These are phyloP conservation scores for Monosporascus sp. DNA, from an alignment of 2,329 filamentous ascomycete species.

Conservation along the genomic window DNA sequence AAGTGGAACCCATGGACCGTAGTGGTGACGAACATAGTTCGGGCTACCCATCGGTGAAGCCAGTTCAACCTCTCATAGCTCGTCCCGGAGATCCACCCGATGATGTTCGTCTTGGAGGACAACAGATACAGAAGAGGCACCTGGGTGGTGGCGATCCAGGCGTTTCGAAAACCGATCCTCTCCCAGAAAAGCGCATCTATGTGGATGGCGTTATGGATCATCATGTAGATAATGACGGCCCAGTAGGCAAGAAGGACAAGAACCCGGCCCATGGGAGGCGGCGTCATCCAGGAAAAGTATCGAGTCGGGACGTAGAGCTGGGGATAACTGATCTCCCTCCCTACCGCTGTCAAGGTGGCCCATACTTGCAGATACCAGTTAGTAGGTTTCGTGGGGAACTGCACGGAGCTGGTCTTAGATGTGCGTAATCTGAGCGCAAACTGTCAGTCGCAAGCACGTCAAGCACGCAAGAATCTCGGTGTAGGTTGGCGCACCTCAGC, in stretches of 20 bases:
- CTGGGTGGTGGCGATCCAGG: constrained; percentile 60
- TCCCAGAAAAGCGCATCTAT: constrained; percentile 55
- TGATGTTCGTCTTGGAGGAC: constrained; percentile 51
- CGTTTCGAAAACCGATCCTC: constrained; percentile 61
- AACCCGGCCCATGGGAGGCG: constrained; percentile 52
- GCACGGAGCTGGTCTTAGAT: constrained; percentile 35
- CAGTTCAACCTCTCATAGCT: constrained; percentile 68
- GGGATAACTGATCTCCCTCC: constrained; percentile 51
- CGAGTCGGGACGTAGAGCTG: constrained; percentile 44
- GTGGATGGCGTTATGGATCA: constrained; percentile 42
- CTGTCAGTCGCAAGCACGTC: not conserved
- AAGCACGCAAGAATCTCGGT: not conserved
- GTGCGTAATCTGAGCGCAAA: constrained; percentile 37
- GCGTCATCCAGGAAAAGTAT: constrained; percentile 50
- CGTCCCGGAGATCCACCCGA: constrained; percentile 56
- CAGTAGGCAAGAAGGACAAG: constrained; percentile 52
- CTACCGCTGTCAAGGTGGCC: constrained; percentile 53
- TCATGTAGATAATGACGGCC: constrained; percentile 53
- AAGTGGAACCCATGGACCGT: constrained; percentile 68
- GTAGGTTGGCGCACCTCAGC: constrained; percentile 31
- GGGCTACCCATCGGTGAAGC: constrained; percentile 67
- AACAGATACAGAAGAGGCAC: constrained; percentile 60
- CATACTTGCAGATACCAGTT: constrained; percentile 42
- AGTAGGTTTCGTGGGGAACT: constrained; percentile 47
- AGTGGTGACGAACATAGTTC: constrained; percentile 62